Conservation (phyloP, 2,329 filamentous ascomycete species). For the Beauveria pseudobassiana region DNA sequence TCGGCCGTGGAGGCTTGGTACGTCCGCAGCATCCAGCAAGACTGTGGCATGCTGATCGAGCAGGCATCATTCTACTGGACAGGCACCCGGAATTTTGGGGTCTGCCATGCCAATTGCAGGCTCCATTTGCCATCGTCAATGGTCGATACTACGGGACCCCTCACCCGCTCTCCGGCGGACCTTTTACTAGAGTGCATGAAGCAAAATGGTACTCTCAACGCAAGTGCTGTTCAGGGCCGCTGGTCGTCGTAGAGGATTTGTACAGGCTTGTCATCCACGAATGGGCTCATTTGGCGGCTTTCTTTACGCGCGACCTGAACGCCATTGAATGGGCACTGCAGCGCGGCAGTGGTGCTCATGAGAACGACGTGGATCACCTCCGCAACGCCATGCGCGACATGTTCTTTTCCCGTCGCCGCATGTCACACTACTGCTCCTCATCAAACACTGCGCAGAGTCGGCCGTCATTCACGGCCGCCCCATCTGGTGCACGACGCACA, state of each 20-base stretch:
- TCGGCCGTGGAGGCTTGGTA: conserved; percentile 9
- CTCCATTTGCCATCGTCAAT: conserved; percentile 5
- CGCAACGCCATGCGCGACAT: conserved; percentile 11
- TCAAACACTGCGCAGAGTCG: conserved; percentile 1
- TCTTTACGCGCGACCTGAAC: conserved; percentile 12
- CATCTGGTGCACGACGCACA: conserved; percentile 3
- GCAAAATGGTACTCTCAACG: neutral
- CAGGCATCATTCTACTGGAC: conserved; percentile 9
- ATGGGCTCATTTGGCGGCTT: conserved; percentile 10
- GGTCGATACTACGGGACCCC: conserved; percentile 3
- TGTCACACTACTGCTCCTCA: conserved; percentile 7
- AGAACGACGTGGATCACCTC: conserved; percentile 1
- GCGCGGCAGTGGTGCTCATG: conserved; percentile 3
- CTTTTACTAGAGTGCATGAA: conserved; percentile 3
- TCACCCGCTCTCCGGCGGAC: conserved; percentile 4
- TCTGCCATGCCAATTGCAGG: conserved; percentile 3
- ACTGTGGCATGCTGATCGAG: neutral
- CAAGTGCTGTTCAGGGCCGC: neutral
- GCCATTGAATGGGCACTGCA: conserved; percentile 13
- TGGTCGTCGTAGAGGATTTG: conserved; percentile 7
- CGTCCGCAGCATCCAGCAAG: neutral
- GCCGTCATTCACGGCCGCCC: conserved; percentile 1
- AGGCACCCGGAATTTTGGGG: conserved; percentile 7
- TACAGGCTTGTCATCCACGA: conserved; percentile 6
- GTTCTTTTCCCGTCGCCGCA: conserved; percentile 11